A percentile compares a stretch with the other conserved stretches of the same genome.
Conservation (phyloP, 331 rosid genomes). For the Cydonia oblonga region DNA sequence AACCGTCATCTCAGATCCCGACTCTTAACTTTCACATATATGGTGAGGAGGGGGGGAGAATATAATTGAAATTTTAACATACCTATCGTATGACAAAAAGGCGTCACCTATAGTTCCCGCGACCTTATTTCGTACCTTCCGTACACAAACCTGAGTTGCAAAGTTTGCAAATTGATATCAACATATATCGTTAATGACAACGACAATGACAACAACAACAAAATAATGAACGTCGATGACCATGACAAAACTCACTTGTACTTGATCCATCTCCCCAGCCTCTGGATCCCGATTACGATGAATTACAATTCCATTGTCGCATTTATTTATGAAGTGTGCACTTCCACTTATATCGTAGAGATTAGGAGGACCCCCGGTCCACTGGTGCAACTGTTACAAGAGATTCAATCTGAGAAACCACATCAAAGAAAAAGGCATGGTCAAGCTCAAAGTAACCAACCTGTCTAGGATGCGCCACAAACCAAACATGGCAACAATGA, state of each 20-base stretch:
- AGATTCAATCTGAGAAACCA: conserved; percentile 7
- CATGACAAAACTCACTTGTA: conserved; percentile 36
- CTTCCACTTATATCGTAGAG: conserved; percentile 97
- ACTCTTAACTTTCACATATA: background rate
- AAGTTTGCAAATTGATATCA: background rate
- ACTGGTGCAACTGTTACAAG: conserved; percentile 59
- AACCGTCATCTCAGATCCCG: background rate
- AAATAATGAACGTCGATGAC: too few relatives aligned
- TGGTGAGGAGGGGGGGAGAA: background rate
- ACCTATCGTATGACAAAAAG: conserved; percentile 63
- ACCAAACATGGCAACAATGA: conserved; percentile 98
- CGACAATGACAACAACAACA: background rate
- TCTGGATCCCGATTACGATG: conserved; percentile 93
- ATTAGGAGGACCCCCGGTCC: conserved; percentile 81
- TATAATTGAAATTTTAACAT: background rate
- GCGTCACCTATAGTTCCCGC: conserved; percentile 91
- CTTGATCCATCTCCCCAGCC: conserved; percentile 68
- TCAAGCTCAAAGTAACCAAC: conserved; percentile 25
- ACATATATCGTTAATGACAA: background rate
- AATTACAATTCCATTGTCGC: conserved; percentile 89
- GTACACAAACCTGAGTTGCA: conserved; percentile 58
- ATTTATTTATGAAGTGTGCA: conserved; percentile 90
- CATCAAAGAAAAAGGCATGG: background rate
- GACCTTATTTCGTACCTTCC: conserved; percentile 85
- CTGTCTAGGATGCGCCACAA: conserved; percentile 98